Evolutionary conservation across 192 early-diverging fungal genomes (phyloP), one percentile per base, ranked within the genome.

Genomic region (Umbelopsis ramanniana): DNA sequence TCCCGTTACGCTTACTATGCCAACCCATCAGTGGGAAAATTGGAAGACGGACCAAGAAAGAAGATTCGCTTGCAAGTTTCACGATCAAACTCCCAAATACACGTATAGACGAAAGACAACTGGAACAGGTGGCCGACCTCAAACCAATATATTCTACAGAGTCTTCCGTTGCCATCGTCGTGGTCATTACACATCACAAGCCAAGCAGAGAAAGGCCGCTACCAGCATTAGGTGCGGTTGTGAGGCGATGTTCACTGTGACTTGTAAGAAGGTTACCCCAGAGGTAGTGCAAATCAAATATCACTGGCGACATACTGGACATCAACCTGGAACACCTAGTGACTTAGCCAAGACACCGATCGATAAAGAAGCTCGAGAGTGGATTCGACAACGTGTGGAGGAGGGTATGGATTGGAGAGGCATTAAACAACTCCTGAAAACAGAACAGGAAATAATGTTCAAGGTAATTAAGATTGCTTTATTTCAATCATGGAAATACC

Each of bases 321-420:
- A 63, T 63, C 57, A 63, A 63, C 57, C 57, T 63, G 57, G 57
- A 10, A 63, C 57, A 0, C 57, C 57, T 37, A 63, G 57, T 63
- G 57, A 63, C 17, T 14, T 63, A 1, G 57, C 57, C 26, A 63
- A 63, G 33, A 63, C 57, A 11, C 57, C 57, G 4, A 63, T 63
- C 19, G 57, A 63, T 37, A 63, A 63, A 8, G 57, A 63, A 37
- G 57, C 57, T 29, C 57, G 57, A 38, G 57, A 63, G 35, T 63
- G 57, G 57, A 63, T 63, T n/a, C 57, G 57, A 19, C 57, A 63
- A 63, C 57, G 57, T 29, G 57, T 63, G n/a, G 57, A 63, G 35
- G 57, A 63, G 33, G 57, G 57, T 37, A 63, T 63, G 57, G 57
- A 63, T 14, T 63, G 57, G 57, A 63, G 57, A 63, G 57, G 57